Evolutionary conservation across 106 monocot species (phyloP).

Genomic region (Dioscorea zingiberensis): DNA sequence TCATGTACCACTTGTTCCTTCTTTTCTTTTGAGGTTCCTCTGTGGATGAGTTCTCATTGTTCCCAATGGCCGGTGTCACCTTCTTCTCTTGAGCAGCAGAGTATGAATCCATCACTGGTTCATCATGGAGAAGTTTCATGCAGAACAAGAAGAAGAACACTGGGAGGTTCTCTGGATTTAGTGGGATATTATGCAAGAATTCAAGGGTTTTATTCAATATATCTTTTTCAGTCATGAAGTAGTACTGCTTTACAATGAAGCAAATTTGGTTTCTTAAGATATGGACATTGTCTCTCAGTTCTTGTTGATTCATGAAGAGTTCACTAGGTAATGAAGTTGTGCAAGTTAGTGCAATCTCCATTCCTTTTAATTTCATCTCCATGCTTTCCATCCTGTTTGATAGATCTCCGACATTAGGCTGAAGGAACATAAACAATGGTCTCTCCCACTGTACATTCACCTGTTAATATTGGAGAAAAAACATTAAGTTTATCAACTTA

Average conservation of each 20-base stretch:
- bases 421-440: slow-evolving; percentile 16
- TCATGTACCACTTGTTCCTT: slow-evolving; percentile 7
- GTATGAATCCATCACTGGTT: neutral
- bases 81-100: slow-evolving; percentile 18
- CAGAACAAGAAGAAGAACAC: slow-evolving; percentile 63
- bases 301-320: slow-evolving; percentile 4
- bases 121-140: slow-evolving; percentile 26
- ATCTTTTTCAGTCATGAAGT: slow-evolving; percentile 2
- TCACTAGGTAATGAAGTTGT: slow-evolving; percentile 16
- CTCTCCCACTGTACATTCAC: slow-evolving; percentile 44
- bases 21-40: slow-evolving; percentile 3
- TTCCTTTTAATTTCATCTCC: slow-evolving; percentile 41
- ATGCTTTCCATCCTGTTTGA: slow-evolving; percentile 22
- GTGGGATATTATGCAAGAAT: neutral
- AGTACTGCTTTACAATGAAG: slow-evolving; percentile 15
- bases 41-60: slow-evolving; percentile 3
- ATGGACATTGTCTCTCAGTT: slow-evolving; percentile 16
- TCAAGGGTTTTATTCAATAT: slow-evolving; percentile 8
- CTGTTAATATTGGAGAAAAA: slow-evolving; percentile 16
- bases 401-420: slow-evolving; percentile 1
- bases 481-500: neutral
- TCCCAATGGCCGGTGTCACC: slow-evolving; percentile 12
- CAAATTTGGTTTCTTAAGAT: slow-evolving; percentile 26
- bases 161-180: slow-evolving; percentile 24
- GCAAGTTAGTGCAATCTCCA: slow-evolving; percentile 41